Base-by-base conservation (phyloP, 202 grass and related monocot species). In the Schoenoplectus triqueter region DNA sequence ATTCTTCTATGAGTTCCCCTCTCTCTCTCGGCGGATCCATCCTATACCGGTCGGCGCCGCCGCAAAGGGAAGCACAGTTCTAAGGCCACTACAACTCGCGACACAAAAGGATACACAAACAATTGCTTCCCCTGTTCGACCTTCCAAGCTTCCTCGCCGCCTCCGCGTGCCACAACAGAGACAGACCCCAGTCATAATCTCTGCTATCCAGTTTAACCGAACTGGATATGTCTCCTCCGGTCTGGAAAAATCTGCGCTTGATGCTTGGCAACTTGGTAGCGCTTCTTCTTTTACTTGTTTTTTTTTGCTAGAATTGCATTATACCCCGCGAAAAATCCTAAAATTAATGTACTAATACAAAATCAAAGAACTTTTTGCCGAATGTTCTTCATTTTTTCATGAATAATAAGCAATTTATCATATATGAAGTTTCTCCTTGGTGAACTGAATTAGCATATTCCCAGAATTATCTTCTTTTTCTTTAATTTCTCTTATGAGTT, bases 241-340 rank as follows among this genome's bases (percentile, higher is more conserved):
- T 77, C 66, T 90, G 40, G 59, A 90, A 15, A 90, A 81, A 51
- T 69, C 85, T 18, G 88, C 88, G 63, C 76, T 62, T 60, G 88
- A 85, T 83, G 88, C 88, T 8, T 90, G 88, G 88, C 65, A 87
- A 73, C 55, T 82, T 21, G 81, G 81, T 83, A 83, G 20, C 50
- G 46, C 6, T 70, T 70, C 7, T 11, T 31, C 2, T 49, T 65
- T n/a, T 22, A 4, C 22, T 67, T 49, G 10, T 0, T 82, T 82
- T 81, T 72, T 72, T 17, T 15, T 78, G 31, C 42, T 1, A 17
- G 60, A 60, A 44, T 5, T 78, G 13, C 54, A 17, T 31, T 60
- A 44, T 44, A 6, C 74, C 54, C 64, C 81, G 55, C 2, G 2
- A 55, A 83, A 31, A 83, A 39, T 57, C 13, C 9, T 5, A 42